Conservation (phyloP, 768 basidiomycete species). For the Podaxis pistillaris region DNA sequence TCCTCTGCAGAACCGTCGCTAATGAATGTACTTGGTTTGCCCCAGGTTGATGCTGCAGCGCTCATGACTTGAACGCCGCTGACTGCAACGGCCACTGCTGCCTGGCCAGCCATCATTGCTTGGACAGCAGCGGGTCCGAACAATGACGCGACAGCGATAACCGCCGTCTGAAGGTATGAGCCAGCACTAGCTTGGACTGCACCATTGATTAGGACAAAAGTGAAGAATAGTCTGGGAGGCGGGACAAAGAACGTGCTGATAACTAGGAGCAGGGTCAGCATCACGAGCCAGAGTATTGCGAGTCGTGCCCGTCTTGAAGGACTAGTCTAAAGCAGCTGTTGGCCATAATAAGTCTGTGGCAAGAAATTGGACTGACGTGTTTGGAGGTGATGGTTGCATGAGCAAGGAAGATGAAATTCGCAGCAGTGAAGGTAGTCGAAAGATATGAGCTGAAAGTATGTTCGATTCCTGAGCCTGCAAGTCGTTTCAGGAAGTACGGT, state of each 20-base stretch:
- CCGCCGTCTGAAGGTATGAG: slow-evolving; percentile 74
- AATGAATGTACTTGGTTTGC: slow-evolving; percentile 32
- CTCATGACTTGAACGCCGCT: slow-evolving; percentile 75
- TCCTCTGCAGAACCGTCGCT: slow-evolving; percentile 54
- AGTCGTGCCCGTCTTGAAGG: slow-evolving; percentile 56
- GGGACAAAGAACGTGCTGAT: slow-evolving; percentile 62
- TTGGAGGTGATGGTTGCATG: slow-evolving; percentile 72
- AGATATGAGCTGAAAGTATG: slow-evolving; percentile 66
- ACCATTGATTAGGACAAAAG: slow-evolving; percentile 63
- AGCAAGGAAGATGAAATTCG: slow-evolving; percentile 69
- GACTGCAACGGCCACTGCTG: slow-evolving; percentile 79
- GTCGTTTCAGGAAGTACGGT: slow-evolving; percentile 73
- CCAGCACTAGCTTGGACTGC: slow-evolving; percentile 58
- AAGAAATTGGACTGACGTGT: slow-evolving; percentile 44
- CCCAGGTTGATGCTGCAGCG: slow-evolving; percentile 54
- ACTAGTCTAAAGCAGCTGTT: slow-evolving; percentile 42
- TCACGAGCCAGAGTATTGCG: slow-evolving; percentile 48
- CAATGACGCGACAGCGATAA: slow-evolving; percentile 77
- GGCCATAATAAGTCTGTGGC: neutral
- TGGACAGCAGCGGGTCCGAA: slow-evolving; percentile 76
- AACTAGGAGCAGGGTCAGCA: slow-evolving; percentile 58
- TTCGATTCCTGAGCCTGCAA: slow-evolving; percentile 57
- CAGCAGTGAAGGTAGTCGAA: slow-evolving; percentile 58
- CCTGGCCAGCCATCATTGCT: slow-evolving; percentile 80
- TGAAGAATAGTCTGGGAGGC: slow-evolving; percentile 56